phyloP scores from a whole-genome alignment of 192 early-diverging fungal species.

The Umbelopsis ramanniana region DNA sequence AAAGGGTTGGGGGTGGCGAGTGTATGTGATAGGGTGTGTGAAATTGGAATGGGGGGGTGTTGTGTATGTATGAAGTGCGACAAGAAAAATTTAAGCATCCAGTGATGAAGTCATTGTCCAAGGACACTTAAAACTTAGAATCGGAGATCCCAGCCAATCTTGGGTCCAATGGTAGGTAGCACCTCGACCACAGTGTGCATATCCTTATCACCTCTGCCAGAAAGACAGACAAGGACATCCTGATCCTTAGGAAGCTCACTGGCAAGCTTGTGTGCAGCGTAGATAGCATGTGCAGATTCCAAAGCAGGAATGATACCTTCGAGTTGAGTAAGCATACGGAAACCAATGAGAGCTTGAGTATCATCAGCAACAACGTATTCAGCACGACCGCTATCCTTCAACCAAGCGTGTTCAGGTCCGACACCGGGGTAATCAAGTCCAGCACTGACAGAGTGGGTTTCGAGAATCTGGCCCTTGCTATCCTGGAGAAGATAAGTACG shows the following conservation, averaged over 20 bases:
- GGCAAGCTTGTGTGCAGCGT: constrained; percentile 79
- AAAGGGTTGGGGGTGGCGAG: too few relatives aligned
- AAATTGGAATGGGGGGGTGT: too few relatives aligned
- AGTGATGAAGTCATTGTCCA: too few relatives aligned
- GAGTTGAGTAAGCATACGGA: constrained; percentile 68
- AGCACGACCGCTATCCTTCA: constrained; percentile 86
- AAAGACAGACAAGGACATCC: constrained; percentile 88
- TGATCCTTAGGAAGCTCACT: constrained; percentile 71
- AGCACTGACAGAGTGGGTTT: constrained; percentile 93
- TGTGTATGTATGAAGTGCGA: too few relatives aligned
- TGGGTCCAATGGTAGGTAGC: constrained; percentile 86
- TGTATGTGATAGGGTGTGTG: too few relatives aligned
- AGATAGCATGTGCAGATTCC: constrained; percentile 94
- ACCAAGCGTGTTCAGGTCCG: constrained; percentile 94
- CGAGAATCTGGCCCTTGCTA: constrained; percentile 93
- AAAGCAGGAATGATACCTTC: constrained; percentile 96
- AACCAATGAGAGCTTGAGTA: constrained; percentile 84
- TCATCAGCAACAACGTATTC: constrained; percentile 73
- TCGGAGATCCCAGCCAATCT: constrained; percentile 91
- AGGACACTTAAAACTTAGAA: constrained; percentile 38
- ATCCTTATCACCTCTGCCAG: constrained; percentile 98
- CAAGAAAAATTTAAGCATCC: too few relatives aligned
- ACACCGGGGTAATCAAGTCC: constrained; percentile 99
- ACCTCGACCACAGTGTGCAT: constrained; percentile 90
- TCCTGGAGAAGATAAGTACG: constrained; percentile 95